Evolutionary conservation across 2,329 filamentous ascomycete species (phyloP), one percentile per base, ranked within the genome.

Genomic region (Scleromitrula shiraiana): DNA sequence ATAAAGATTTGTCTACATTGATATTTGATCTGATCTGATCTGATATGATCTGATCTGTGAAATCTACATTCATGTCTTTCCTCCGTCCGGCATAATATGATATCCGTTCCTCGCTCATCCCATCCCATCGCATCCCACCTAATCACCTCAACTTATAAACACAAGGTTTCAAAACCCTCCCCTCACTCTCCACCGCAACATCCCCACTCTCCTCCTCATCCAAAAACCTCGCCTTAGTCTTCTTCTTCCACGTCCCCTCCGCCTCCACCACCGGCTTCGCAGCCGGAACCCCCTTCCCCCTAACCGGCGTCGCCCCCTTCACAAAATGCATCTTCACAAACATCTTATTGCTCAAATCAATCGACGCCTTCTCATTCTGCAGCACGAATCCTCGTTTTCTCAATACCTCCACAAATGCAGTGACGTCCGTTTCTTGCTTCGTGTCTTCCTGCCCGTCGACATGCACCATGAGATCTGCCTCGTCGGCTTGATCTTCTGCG

Each of bases 321-420:
- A 90, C 73, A 67, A 98, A 98, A 59, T 85, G 81, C 88, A 98
- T 91, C 70, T 85, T 88, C 57, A 97, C 91, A 71, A 98, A 98
- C 93, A 98, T 98, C 70, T 85, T 94, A 70, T 98, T 98, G 48
- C 77, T 78, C 61, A 94, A 70, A 69, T 98, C 89, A 8, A 95
- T 75, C 8, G 35, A 39, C 0, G 83, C 78, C 54, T 71, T 76
- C 58, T 76, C 78, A 7, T 79, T 78, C 58, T 85, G 84, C 24
- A 96, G 74, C n/a, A 90, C 73, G 61, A 98, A 96, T 0, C 93
- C 93, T 17, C 90, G 76, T 57, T 82, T 81, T 42, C 76, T 72
- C 54, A 97, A 76, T 1, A 91, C 88, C 43, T 90, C 83, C 6
- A 97, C 78, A 63, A 98, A 98, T 0, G 85, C 82, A 6, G 80